phyloP scores from a whole-genome alignment of 192 early-diverging fungal genomes.

The Podila verticillata region DNA sequence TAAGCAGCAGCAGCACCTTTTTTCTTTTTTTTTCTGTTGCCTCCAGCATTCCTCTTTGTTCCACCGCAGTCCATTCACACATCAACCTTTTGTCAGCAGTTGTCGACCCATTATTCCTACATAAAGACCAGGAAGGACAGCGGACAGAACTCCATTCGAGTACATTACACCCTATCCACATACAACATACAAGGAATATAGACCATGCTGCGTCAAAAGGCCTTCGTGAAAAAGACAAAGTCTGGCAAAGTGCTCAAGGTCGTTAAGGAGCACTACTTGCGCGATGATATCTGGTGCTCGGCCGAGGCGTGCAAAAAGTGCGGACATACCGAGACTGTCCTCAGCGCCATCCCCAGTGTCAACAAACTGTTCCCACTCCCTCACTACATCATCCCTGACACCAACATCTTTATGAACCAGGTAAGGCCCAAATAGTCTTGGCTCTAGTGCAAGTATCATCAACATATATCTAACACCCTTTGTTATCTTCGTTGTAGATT shows the following conservation, averaged over 20 bases:
- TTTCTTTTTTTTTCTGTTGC: too few relatives aligned
- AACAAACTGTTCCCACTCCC: constrained; percentile 58
- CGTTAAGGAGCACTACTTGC: constrained; percentile 95
- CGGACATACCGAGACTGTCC: constrained; percentile 51
- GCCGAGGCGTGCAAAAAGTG: constrained; percentile 67
- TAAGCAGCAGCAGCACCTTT: too few relatives aligned
- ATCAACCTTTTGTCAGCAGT: too few relatives aligned
- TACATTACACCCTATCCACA: background rate
- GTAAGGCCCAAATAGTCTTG: constrained; percentile 50
- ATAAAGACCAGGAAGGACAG: background rate
- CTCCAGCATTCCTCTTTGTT: too few relatives aligned
- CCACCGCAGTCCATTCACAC: too few relatives aligned
- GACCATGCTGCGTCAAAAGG: constrained; percentile 75
- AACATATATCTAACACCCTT: background rate
- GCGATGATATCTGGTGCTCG: constrained; percentile 95
- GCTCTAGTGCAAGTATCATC: background rate
- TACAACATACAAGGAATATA: background rate
- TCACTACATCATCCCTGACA: constrained; percentile 93
- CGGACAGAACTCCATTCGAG: background rate
- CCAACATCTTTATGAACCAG: constrained; percentile 93
- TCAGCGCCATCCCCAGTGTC: constrained; percentile 61
- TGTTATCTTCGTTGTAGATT: constrained; percentile 63
- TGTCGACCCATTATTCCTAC: too few relatives aligned
- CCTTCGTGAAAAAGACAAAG: constrained; percentile 91
- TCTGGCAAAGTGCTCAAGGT: constrained; percentile 93